phyloP scores from a whole-genome alignment of 495 filamentous ascomycete species.

The Xylaria scruposa region DNA sequence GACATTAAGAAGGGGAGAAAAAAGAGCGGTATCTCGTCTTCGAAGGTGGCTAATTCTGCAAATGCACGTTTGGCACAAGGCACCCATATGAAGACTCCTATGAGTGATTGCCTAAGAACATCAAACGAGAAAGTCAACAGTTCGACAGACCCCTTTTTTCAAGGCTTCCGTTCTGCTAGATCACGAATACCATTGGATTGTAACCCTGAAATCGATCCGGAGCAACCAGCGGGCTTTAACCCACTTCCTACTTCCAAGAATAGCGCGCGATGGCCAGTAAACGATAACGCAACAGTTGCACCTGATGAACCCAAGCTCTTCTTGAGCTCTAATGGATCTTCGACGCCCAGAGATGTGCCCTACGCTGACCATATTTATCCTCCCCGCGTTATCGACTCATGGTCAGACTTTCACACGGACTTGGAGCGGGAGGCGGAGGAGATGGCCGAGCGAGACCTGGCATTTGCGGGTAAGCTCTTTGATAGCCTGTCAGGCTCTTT shows the following conservation, averaged over 20 bases:
- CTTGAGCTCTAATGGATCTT: constrained; percentile 15
- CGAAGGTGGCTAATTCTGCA: background rate
- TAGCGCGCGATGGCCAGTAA: background rate
- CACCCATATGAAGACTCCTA: background rate
- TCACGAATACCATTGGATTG: background rate
- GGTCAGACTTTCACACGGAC: constrained; percentile 12
- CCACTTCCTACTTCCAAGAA: background rate
- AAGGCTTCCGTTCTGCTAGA: background rate
- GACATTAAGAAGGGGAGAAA: background rate
- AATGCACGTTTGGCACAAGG: background rate
- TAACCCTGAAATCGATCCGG: background rate
- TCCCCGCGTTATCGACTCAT: constrained; percentile 10
- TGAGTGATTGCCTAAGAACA: background rate
- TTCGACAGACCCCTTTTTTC: background rate
- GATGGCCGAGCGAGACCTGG: constrained; percentile 31
- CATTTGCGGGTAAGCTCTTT: constrained; percentile 36
- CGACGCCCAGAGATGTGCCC: constrained; percentile 26
- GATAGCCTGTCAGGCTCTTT: constrained; percentile 24
- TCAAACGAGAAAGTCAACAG: background rate
- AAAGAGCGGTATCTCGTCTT: background rate
- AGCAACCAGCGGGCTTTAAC: background rate
- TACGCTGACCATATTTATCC: background rate
- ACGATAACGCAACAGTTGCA: background rate
- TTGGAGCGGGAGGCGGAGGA: constrained; percentile 23
- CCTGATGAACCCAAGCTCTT: background rate